A percentile compares a stretch with the other conserved stretches of the same genome.
Evolutionary conservation across 2,329 filamentous ascomycete genomes (phyloP).

Genomic region (Calonectria leucothoes): DNA sequence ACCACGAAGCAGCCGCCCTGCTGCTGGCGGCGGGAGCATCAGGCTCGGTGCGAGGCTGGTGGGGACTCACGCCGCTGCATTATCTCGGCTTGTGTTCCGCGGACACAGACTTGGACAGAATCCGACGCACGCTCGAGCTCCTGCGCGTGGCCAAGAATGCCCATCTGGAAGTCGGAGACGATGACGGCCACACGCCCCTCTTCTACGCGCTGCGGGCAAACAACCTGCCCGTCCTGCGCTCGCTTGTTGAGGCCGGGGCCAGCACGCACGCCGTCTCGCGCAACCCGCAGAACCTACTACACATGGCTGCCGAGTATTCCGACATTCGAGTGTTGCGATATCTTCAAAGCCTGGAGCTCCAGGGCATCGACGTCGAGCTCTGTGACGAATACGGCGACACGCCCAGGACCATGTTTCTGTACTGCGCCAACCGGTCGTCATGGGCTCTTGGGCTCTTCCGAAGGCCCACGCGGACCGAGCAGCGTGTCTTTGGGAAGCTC

Average conservation of each 20-base stretch:
- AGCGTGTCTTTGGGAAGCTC: not conserved
- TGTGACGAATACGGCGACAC: rapidly evolving
- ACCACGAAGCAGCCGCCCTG: not conserved
- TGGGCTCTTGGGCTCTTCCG: not conserved
- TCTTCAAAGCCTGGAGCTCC: not conserved
- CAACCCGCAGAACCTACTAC: not conserved
- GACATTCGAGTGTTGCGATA: not conserved
- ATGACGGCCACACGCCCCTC: not conserved
- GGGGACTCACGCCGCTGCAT: not conserved
- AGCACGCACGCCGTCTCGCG: not conserved
- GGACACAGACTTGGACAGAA: not conserved
- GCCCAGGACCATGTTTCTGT: not conserved
- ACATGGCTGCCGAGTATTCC: not conserved
- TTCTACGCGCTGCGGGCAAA: rapidly evolving
- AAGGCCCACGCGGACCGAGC: not conserved
- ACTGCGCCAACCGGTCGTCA: not conserved
- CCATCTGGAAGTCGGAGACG: not conserved
- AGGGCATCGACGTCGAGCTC: not conserved
- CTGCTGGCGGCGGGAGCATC: not conserved
- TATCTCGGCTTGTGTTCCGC: rapidly evolving
- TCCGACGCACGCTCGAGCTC: not conserved
- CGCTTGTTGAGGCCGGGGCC: slow-evolving; percentile 1
- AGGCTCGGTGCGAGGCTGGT: not conserved
- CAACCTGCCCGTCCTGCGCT: not conserved
- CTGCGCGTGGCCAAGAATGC: not conserved